A percentile compares a stretch with the other conserved stretches of the same genome.
These are phyloP conservation scores for Massarina eburnea DNA, from an alignment of 2,329 filamentous ascomycete species.

Conservation along the genomic window DNA sequence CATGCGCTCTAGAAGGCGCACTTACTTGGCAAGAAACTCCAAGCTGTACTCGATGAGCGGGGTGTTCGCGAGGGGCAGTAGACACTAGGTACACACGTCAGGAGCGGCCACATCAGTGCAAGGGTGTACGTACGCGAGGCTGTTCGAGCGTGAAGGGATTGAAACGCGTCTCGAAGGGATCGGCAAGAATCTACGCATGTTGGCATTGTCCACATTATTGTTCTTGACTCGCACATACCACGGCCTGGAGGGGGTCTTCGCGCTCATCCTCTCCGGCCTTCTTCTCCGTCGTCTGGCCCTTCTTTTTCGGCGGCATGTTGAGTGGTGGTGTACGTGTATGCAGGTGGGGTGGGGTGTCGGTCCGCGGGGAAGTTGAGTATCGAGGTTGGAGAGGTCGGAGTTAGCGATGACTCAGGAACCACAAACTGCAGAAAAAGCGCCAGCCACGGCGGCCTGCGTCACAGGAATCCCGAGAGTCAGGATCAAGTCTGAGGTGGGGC, in stretches of 20 bases:
- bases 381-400: constrained; percentile 1
- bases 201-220: constrained; percentile 14
- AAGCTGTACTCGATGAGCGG: constrained; percentile 97
- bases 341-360: neutral
- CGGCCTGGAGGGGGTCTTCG: constrained; percentile 65
- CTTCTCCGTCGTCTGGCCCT: constrained; percentile 41
- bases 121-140: constrained; percentile 67
- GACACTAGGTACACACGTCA: constrained; percentile 64
- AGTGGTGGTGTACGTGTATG: constrained; percentile 10
- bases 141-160: constrained; percentile 84
- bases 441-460: constrained; percentile 13
- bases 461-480: constrained; percentile 13
- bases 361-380: constrained; percentile 11
- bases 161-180: constrained; percentile 93
- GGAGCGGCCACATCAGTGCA: constrained; percentile 6
- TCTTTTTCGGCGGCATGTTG: constrained; percentile 54
- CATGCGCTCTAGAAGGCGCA: too few relatives aligned
- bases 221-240: constrained; percentile 48
- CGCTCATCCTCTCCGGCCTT: constrained; percentile 57
- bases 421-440: constrained; percentile 13
- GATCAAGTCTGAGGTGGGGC: constrained; percentile 20
- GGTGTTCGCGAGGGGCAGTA: constrained; percentile 88
- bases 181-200: constrained; percentile 72
- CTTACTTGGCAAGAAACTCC: constrained; percentile 93
- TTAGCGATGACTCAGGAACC: constrained; percentile 12